Percentiles rank a stretch among this genome's conserved stretches.
Evolutionary conservation across 2,329 filamentous ascomycete species (phyloP).

Genomic region (Paecilomyces fulvus): DNA sequence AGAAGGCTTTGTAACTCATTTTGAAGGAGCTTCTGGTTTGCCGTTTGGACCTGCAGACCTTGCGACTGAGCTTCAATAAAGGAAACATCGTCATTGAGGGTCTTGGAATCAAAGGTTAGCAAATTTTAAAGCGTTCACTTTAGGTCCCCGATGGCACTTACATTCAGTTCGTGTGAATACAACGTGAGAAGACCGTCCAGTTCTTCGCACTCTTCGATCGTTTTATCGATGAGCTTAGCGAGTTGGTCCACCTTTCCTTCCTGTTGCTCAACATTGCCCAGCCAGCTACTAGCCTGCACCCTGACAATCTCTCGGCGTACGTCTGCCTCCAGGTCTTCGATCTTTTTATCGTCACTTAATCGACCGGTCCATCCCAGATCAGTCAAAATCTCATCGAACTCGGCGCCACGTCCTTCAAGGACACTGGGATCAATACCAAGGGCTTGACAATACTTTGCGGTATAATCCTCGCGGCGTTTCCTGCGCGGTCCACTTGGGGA

Average conservation of each 20-base stretch:
- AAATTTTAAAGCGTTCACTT: constrained; percentile 2
- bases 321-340: constrained; percentile 73
- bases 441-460: constrained; percentile 66
- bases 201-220: constrained; percentile 93
- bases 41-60: constrained; percentile 91
- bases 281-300: constrained; percentile 86
- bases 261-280: constrained; percentile 73
- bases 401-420: constrained; percentile 66
- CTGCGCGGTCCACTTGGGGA: constrained; percentile 46
- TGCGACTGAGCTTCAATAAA: constrained; percentile 97
- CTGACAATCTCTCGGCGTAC: constrained; percentile 81
- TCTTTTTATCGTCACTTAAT: constrained; percentile 63
- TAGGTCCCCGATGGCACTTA: constrained; percentile 39
- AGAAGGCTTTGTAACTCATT: constrained; percentile 84
- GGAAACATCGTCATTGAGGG: constrained; percentile 86
- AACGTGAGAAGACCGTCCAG: constrained; percentile 87
- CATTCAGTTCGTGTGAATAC: constrained; percentile 88
- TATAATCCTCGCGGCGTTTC: constrained; percentile 61
- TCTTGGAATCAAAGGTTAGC: constrained; percentile 45
- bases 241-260: constrained; percentile 85
- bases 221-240: constrained; percentile 73
- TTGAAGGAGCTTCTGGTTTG: constrained; percentile 90
- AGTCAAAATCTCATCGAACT: constrained; percentile 74
- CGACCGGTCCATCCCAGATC: constrained; percentile 85
- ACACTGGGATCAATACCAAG: constrained; percentile 69